Conservation (phyloP, 1,284 basidiomycete genomes). For the Cystobasidium sp. region DNA sequence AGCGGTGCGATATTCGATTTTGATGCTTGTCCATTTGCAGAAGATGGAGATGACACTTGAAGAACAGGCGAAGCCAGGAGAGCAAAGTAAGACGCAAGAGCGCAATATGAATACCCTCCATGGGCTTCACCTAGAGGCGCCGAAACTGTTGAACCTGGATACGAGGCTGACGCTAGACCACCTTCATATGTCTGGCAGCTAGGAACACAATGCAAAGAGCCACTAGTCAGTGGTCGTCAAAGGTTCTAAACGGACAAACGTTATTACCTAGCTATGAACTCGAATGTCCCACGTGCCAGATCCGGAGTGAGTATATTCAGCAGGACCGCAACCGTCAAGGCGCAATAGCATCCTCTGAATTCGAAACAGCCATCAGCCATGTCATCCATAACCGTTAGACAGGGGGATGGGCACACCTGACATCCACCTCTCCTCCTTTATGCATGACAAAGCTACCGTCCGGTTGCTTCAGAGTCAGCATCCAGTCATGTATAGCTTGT, state of each 20-base stretch:
- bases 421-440: slow-evolving; percentile 87
- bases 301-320: slow-evolving; percentile 85
- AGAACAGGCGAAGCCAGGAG: slow-evolving; percentile 61
- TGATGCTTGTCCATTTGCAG: background rate
- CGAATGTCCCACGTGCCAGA: slow-evolving; percentile 65
- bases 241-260: background rate
- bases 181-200: slow-evolving; percentile 98
- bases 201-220: too few species aligned
- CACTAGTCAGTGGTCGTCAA: too few species aligned
- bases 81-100: slow-evolving; percentile 80
- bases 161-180: slow-evolving; percentile 84
- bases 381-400: background rate
- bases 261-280: slow-evolving; percentile 59
- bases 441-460: slow-evolving; percentile 95
- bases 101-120: slow-evolving; percentile 95
- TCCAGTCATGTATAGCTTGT: slow-evolving; percentile 81
- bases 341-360: slow-evolving; percentile 73
- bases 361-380: slow-evolving; percentile 6
- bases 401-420: slow-evolving; percentile 65
- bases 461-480: slow-evolving; percentile 88
- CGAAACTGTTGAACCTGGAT: slow-evolving; percentile 63
- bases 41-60: background rate
- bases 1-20: slow-evolving; percentile 57
- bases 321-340: slow-evolving; percentile 70
- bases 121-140: slow-evolving; percentile 86